Evolutionary conservation across 1,139 yeast genomes (phyloP).

Genomic region (Suhomyces anneliseae): DNA sequence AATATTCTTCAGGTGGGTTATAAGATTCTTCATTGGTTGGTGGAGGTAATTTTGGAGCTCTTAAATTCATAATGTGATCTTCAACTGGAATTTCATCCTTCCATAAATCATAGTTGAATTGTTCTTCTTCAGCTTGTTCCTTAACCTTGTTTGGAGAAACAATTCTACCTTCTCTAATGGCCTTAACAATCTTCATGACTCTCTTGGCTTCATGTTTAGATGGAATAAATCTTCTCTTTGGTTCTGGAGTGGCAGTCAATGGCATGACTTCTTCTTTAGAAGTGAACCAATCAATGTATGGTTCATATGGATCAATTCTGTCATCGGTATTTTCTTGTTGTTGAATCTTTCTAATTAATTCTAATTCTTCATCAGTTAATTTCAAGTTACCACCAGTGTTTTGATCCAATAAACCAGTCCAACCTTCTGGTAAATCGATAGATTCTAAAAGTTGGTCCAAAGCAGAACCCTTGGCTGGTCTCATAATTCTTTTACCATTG

Average conservation of each 20-base stretch:
- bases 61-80: conserved; percentile 82
- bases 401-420: conserved; percentile 95
- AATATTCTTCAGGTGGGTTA: conserved; percentile 95
- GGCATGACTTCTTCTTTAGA: conserved; percentile 88
- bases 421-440: conserved; percentile 94
- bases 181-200: conserved; percentile 93
- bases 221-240: conserved; percentile 94
- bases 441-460: conserved; percentile 83
- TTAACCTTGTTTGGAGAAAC: conserved; percentile 66
- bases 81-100: conserved; percentile 56
- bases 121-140: conserved; percentile 53
- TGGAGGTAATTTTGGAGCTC: conserved; percentile 95
- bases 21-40: conserved; percentile 97
- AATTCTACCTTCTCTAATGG: conserved; percentile 94
- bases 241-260: conserved; percentile 89
- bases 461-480: conserved; percentile 97
- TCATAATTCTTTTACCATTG: conserved; percentile 96
- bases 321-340: conserved; percentile 83
- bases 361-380: conserved; percentile 85
- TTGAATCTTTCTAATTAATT: conserved; percentile 82
- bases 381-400: conserved; percentile 87
- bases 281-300: conserved; percentile 94
- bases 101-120: conserved; percentile 78
- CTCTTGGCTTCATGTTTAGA: conserved; percentile 96
- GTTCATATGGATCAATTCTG: conserved; percentile 82